Evolutionary conservation across 2,329 filamentous ascomycete species (phyloP).

Genomic region (Colletotrichum sp.): DNA sequence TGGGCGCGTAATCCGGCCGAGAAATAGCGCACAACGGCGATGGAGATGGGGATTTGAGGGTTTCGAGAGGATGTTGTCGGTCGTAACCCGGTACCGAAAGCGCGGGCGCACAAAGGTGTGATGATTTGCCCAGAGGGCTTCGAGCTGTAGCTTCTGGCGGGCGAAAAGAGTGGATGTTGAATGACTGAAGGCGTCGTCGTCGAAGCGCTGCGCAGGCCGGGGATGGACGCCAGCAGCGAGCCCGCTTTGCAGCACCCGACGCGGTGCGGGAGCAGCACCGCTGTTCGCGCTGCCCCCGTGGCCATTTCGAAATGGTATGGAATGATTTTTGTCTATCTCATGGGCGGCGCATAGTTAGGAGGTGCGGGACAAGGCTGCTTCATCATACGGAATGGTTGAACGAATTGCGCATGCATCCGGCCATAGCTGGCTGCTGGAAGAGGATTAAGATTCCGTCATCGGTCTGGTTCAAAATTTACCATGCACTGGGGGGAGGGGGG

Average conservation of each 20-base stretch:
- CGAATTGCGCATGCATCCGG: neutral
- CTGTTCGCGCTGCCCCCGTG: conserved; percentile 53
- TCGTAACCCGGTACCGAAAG: neutral
- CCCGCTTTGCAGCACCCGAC: conserved; percentile 33
- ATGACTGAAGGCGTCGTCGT: neutral
- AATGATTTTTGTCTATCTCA: conserved; percentile 8
- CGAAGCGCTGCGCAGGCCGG: conserved; percentile 17
- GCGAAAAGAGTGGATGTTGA: conserved; percentile 11
- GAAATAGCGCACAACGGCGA: conserved; percentile 30
- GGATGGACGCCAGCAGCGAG: conserved; percentile 18
- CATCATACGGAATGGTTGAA: conserved; percentile 9
- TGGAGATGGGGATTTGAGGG: neutral
- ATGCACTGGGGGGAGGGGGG: neutral
- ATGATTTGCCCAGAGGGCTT: neutral
- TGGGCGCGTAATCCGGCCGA: conserved; percentile 29
- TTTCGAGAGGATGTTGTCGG: neutral
- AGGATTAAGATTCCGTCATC: conserved; percentile 10
- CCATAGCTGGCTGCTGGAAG: neutral
- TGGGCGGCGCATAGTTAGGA: conserved; percentile 18
- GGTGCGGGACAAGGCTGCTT: neutral
- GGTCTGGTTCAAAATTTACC: conserved; percentile 12
- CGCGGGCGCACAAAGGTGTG: neutral
- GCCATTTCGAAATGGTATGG: conserved; percentile 12
- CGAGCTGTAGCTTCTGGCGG: neutral
- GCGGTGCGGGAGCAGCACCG: conserved; percentile 52